phyloP scores from a whole-genome alignment of 2,329 filamentous ascomycete species.

The Aspergillus sp. region DNA sequence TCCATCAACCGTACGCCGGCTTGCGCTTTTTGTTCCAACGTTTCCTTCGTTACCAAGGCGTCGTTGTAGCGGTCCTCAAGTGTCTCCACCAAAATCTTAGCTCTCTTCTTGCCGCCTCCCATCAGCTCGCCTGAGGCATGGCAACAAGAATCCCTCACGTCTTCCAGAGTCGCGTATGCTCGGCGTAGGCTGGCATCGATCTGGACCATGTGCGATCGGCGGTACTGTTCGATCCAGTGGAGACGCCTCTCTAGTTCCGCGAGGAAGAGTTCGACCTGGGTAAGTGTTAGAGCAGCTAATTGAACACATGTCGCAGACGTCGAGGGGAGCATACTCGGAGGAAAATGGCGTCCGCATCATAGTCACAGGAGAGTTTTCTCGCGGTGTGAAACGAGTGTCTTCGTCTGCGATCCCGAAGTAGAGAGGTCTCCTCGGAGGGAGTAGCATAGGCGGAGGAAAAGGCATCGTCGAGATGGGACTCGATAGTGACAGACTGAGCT shows the following conservation, averaged over 20 bases:
- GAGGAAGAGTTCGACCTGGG: conserved; percentile 58
- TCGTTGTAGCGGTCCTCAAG: conserved; percentile 87
- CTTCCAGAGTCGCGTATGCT: conserved; percentile 82
- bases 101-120: conserved; percentile 79
- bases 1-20: conserved; percentile 88
- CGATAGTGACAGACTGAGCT: conserved; percentile 45
- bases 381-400: conserved; percentile 52
- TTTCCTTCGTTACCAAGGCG: conserved; percentile 80
- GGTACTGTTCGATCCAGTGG: conserved; percentile 86
- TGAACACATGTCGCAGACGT: neutral
- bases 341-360: conserved; percentile 50
- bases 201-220: conserved; percentile 77
- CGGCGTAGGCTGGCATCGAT: conserved; percentile 83
- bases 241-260: conserved; percentile 84
- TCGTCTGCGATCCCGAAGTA: conserved; percentile 46
- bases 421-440: conserved; percentile 37
- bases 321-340: conserved; percentile 39
- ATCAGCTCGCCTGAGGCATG: conserved; percentile 89
- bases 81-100: conserved; percentile 90
- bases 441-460: conserved; percentile 33
- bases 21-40: conserved; percentile 87
- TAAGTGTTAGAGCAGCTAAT: conserved; percentile 14
- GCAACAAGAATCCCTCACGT: conserved; percentile 85
- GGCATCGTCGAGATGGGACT: conserved; percentile 38
- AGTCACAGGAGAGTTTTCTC: conserved; percentile 48